Evolutionary conservation across 1,284 basidiomycete genomes (phyloP).

Genomic region (Sanghuangporus sanghuang): DNA sequence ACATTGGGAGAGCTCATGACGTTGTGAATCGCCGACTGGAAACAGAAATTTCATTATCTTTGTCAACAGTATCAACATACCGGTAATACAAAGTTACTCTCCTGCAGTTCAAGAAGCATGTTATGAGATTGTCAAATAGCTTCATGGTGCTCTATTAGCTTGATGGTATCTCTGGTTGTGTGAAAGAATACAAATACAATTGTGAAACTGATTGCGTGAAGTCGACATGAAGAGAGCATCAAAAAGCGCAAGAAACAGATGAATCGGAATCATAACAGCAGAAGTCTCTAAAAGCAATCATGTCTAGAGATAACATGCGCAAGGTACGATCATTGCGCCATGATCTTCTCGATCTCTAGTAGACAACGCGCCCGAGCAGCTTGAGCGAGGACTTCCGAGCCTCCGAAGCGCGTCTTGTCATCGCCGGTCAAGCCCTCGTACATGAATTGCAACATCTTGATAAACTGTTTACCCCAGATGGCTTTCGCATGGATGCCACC

Average conservation of each 20-base stretch:
- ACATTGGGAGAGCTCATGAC: slow-evolving; percentile 1
- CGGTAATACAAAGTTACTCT: too few relatives aligned
- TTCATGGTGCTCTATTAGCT: too few relatives aligned
- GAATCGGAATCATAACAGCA: neutral
- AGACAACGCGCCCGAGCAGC: slow-evolving; percentile 56
- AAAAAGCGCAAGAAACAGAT: neutral
- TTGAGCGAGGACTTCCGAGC: slow-evolving; percentile 47
- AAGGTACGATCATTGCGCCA: slow-evolving; percentile 24
- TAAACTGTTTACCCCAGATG: slow-evolving; percentile 75
- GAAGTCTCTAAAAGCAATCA: too few relatives aligned
- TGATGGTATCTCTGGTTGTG: neutral
- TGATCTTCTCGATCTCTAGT: slow-evolving; percentile 61
- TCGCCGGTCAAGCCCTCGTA: slow-evolving; percentile 58
- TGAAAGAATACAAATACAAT: neutral
- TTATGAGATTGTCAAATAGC: too few relatives aligned
- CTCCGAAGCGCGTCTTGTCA: slow-evolving; percentile 45
- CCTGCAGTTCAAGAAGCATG: too few relatives aligned
- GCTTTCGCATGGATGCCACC: slow-evolving; percentile 54
- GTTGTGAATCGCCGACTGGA: neutral
- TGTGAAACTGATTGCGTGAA: neutral
- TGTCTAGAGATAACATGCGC: neutral
- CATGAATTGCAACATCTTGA: slow-evolving; percentile 67
- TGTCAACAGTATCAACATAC: too few relatives aligned
- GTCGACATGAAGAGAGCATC: too few relatives aligned
- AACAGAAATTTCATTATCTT: neutral